phyloP scores from a whole-genome alignment of 495 filamentous ascomycete species.

The Hypoxylon lenormandii region DNA sequence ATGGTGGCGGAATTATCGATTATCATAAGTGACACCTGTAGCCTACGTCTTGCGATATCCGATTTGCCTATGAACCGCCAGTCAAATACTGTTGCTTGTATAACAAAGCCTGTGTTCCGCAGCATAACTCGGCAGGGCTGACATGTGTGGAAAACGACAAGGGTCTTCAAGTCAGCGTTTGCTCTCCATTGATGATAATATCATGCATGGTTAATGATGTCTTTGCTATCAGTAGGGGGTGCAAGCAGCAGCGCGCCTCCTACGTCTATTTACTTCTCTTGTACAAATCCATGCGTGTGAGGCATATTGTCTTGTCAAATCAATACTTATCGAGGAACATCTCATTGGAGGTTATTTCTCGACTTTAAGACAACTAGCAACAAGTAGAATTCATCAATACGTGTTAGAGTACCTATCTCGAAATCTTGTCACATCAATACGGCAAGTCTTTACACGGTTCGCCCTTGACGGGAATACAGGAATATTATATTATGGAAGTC shows the following conservation, averaged over 20 bases:
- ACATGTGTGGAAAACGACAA: slow-evolving; percentile 3
- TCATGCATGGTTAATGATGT: not conserved
- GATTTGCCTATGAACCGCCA: slow-evolving; percentile 21
- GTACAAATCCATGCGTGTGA: slow-evolving; percentile 24
- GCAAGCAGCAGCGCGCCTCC: too few species aligned
- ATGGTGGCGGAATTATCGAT: slow-evolving; percentile 21
- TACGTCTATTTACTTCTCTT: too few species aligned
- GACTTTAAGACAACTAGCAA: too few species aligned
- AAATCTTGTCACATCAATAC: too few species aligned
- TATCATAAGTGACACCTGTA: slow-evolving; percentile 13
- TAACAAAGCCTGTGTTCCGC: slow-evolving; percentile 21
- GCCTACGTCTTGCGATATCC: slow-evolving; percentile 13
- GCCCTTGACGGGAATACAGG: too few species aligned
- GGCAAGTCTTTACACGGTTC: too few species aligned
- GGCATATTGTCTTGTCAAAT: slow-evolving; percentile 12
- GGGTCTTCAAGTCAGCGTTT: slow-evolving; percentile 5
- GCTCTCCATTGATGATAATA: slow-evolving; percentile 10
- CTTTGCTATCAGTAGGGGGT: too few species aligned
- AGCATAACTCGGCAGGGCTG: slow-evolving; percentile 35
- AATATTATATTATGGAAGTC: too few species aligned
- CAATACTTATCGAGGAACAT: too few species aligned
- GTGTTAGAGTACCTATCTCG: too few species aligned
- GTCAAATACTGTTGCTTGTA: slow-evolving; percentile 24
- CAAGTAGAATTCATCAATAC: too few species aligned
- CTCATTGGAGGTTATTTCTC: too few species aligned